A percentile compares a stretch with the other conserved stretches of the same genome.
phyloP scores from a whole-genome alignment of 2,329 filamentous ascomycete species.

The Aspergillus fischeri region DNA sequence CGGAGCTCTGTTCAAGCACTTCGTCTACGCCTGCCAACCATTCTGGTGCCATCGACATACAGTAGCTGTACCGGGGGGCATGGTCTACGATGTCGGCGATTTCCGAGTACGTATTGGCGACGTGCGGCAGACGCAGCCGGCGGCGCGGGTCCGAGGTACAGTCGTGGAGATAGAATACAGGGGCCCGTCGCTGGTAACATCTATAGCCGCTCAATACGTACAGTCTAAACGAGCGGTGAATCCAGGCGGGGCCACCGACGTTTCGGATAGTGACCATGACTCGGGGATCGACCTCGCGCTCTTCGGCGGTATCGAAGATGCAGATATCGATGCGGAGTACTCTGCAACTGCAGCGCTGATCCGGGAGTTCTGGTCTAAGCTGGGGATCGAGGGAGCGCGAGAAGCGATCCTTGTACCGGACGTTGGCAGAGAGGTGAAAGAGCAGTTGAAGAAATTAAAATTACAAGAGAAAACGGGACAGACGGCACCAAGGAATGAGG shows the following conservation, averaged over 20 bases:
- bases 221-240: constrained; percentile 1
- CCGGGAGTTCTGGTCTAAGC: constrained; percentile 38
- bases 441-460: constrained; percentile 21
- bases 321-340: constrained; percentile 38
- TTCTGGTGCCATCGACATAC: constrained; percentile 42
- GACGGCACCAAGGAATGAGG: constrained; percentile 5
- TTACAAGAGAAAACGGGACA: constrained; percentile 9
- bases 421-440: constrained; percentile 36
- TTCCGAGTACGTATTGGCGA: constrained; percentile 43
- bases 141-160: constrained; percentile 35
- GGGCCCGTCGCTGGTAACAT: constrained; percentile 32
- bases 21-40: constrained; percentile 38
- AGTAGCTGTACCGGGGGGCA: constrained; percentile 31
- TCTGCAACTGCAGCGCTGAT: constrained; percentile 32
- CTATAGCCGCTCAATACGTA: constrained; percentile 14
- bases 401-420: constrained; percentile 42
- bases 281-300: constrained; percentile 25
- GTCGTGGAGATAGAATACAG: constrained; percentile 44
- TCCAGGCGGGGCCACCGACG: neutral
- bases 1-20: constrained; percentile 36
- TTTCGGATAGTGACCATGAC: constrained; percentile 16
- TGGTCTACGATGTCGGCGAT: constrained; percentile 40
- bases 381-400: constrained; percentile 35
- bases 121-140: constrained; percentile 38
- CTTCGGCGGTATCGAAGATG: constrained; percentile 28